phyloP scores from a whole-genome alignment of 176 grass and related monocot species.

The Avena sativa region DNA sequence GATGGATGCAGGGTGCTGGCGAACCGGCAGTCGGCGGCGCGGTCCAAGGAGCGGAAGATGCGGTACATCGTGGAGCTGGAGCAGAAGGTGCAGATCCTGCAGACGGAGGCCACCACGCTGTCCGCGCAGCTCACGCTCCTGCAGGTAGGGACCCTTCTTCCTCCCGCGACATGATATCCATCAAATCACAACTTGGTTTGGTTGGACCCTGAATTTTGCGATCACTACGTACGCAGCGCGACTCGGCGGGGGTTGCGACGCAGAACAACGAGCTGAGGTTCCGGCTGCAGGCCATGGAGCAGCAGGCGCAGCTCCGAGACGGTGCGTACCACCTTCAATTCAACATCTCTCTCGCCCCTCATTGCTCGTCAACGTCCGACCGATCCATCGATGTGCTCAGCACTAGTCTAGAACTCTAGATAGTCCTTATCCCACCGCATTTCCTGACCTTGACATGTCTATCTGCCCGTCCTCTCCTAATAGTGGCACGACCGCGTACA shows the following conservation, averaged over 20 bases:
- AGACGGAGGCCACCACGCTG: constrained; percentile 78
- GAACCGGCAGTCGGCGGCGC: constrained; percentile 91
- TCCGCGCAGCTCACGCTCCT: constrained; percentile 81
- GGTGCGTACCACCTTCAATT: constrained; percentile 45
- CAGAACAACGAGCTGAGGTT: constrained; percentile 96
- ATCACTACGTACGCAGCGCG: constrained; percentile 47
- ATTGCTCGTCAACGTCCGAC: constrained; percentile 44
- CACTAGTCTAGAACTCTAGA: constrained; percentile 28
- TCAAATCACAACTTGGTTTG: background rate
- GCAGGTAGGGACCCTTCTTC: constrained; percentile 42
- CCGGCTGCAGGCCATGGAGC: constrained; percentile 93
- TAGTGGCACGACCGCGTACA: background rate
- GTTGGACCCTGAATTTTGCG: background rate
- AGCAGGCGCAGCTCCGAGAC: constrained; percentile 88
- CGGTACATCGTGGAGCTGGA: constrained; percentile 89
- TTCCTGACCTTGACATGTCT: constrained; percentile 42
- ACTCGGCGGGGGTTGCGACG: constrained; percentile 62
- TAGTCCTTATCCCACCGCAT: constrained; percentile 5
- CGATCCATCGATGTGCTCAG: constrained; percentile 8
- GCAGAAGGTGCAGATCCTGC: constrained; percentile 93
- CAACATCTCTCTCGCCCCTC: background rate
- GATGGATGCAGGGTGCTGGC: constrained; percentile 72
- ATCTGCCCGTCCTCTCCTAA: background rate
- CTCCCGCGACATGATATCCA: background rate
- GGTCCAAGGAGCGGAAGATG: constrained; percentile 95